Conservation (phyloP, 2,329 filamentous ascomycete species). For the Chalara sp. region DNA sequence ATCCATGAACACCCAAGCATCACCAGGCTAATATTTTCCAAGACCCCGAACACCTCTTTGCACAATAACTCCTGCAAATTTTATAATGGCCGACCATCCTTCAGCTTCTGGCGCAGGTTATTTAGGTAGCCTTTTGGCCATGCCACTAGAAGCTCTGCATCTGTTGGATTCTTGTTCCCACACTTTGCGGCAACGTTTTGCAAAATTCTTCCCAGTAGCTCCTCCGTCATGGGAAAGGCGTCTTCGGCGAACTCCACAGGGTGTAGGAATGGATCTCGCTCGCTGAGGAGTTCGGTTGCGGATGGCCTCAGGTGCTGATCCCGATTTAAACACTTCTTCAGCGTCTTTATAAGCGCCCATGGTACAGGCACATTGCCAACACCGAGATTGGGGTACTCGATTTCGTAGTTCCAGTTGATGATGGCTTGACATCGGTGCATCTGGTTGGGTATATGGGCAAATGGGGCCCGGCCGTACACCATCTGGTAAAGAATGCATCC, state of each 20-base stretch:
- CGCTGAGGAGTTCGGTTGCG: slow-evolving; percentile 52
- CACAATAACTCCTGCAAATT: slow-evolving; percentile 3
- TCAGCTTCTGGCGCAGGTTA: slow-evolving; percentile 36
- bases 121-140: slow-evolving; percentile 59
- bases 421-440: slow-evolving; percentile 84
- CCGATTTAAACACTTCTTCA: slow-evolving; percentile 56
- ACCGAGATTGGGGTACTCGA: slow-evolving; percentile 65
- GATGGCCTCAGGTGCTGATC: slow-evolving; percentile 58
- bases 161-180: slow-evolving; percentile 50
- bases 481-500: slow-evolving; percentile 98
- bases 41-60: slow-evolving; percentile 1
- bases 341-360: slow-evolving; percentile 49
- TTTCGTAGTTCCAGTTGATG: slow-evolving; percentile 67
- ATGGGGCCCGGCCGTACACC: slow-evolving; percentile 94
- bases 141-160: slow-evolving; percentile 45
- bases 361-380: slow-evolving; percentile 59
- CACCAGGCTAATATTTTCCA: background rate
- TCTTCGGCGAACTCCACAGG: slow-evolving; percentile 48
- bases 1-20: slow-evolving; percentile 4
- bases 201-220: slow-evolving; percentile 54
- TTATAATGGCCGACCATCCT: slow-evolving; percentile 17
- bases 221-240: slow-evolving; percentile 54
- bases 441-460: slow-evolving; percentile 83
- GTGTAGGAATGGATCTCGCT: slow-evolving; percentile 56
- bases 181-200: slow-evolving; percentile 56